Evolutionary conservation across 306 rosid genomes (phyloP), one percentile per base, ranked within the genome.

Genomic region (Argentina anserina): DNA sequence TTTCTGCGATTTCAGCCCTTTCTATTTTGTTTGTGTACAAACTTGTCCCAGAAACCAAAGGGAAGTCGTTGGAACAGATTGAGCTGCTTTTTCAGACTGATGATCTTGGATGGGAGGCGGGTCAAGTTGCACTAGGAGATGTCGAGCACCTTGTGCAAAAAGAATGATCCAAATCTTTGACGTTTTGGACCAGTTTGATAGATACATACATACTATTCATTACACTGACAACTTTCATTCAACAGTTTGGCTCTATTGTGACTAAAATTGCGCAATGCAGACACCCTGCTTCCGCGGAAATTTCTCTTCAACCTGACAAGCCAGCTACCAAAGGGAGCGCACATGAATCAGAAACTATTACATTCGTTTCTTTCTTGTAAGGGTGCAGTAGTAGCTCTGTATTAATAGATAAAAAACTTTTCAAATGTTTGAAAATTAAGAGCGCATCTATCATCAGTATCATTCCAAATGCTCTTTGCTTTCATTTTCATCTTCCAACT

Each of bases 1-100:
- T 93, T 77, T 81, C 96, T 70, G 87, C 84, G 33, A 20, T 86
- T 64, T 89, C 98, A 29, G 81, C 86, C 56, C 84, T 93, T 72
- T 80, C 97, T 42, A 74, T 93, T 77, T 82, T 75, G 65, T 93
- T 91, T 73, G 92, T 89, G 37, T 65, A 85, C 79, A 82, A 40
- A 28, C 7, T 68, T 40, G 94, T 93, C 65, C 98, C 97, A 4
- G 98, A 93, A 84, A 93, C 98, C 17, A 93, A 86, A 70, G 98
- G 98, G 29, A 93, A 85, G 84, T 90, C 98, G 33, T 67, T 93
- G 86, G 98, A 93, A 75, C 91, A 93, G 88, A 93, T 93, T 46
- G 96, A 86, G 85, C 15, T 81, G 74, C 73, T 93, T 80, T 91
- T 93, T 86, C 88, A 91, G 79, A 87, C 81, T 50, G 86, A 82